Conservation (phyloP, 1,139 yeast species). For the Debaryomycetaceae sp. region DNA sequence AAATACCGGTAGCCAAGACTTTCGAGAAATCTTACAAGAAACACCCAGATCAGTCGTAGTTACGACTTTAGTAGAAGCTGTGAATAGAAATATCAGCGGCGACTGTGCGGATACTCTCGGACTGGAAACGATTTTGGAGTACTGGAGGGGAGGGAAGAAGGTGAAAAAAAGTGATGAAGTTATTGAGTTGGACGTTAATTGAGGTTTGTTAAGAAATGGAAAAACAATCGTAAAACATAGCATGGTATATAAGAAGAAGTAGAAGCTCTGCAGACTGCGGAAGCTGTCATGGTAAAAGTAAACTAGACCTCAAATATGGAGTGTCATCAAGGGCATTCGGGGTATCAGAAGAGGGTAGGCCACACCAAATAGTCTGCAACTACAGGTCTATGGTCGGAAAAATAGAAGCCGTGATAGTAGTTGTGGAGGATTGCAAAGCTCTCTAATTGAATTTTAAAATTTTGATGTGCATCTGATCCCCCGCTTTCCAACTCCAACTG, state of each 20-base stretch:
- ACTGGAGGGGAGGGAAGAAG: no score
- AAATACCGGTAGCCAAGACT: no score
- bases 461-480: constrained; percentile 9
- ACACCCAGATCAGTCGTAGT: no score
- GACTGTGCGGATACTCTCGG: no score
- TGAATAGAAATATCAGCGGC: no score
- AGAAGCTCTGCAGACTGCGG: neutral
- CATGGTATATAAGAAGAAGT: neutral
- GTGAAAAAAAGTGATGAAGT: no score
- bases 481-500: constrained; percentile 2
- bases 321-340: no score
- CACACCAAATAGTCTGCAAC: constrained; percentile 26
- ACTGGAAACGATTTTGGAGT: no score
- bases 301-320: neutral
- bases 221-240: neutral
- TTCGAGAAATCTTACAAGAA: no score
- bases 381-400: constrained; percentile 52
- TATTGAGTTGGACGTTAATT: no score
- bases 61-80: no score
- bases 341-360: neutral
- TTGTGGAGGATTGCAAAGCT: constrained; percentile 44
- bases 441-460: constrained; percentile 13
- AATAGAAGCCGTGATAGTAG: constrained; percentile 32
- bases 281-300: neutral
- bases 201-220: neutral